These are phyloP conservation scores for Penicillium sp. DNA, from an alignment of 2,329 filamentous ascomycete species.

Conservation along the genomic window DNA sequence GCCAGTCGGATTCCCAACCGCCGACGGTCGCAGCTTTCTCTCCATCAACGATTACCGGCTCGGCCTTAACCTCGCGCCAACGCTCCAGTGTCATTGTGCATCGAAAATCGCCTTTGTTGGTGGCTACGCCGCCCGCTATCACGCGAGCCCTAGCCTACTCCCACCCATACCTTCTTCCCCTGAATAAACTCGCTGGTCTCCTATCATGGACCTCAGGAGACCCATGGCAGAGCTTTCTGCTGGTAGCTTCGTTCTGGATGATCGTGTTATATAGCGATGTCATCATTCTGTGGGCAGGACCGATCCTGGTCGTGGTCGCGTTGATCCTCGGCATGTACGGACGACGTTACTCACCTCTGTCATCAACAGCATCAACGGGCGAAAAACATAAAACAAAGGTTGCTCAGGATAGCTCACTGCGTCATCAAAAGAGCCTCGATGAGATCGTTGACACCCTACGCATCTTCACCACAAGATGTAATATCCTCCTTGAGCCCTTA, in stretches of 20 bases:
- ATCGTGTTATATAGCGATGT: constrained; percentile 79
- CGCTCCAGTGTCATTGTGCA: constrained; percentile 91
- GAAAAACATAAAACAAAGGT: constrained; percentile 56
- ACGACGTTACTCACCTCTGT: constrained; percentile 81
- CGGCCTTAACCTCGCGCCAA: constrained; percentile 66
- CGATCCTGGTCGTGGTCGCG: constrained; percentile 71
- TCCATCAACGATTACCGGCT: constrained; percentile 69
- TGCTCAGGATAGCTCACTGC: constrained; percentile 60
- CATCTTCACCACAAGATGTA: constrained; percentile 85
- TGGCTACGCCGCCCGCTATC: constrained; percentile 90
- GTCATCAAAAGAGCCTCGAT: constrained; percentile 89
- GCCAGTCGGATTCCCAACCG: constrained; percentile 45
- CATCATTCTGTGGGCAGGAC: constrained; percentile 76
- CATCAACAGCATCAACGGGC: constrained; percentile 73
- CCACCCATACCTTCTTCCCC: constrained; percentile 83
- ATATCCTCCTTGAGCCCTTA: constrained; percentile 84
- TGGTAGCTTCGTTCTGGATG: constrained; percentile 83
- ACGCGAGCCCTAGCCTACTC: constrained; percentile 93
- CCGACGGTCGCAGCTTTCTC: constrained; percentile 89
- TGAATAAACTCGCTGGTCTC: constrained; percentile 80
- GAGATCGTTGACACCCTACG: constrained; percentile 94
- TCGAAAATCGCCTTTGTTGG: constrained; percentile 88
- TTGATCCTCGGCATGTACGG: constrained; percentile 92
- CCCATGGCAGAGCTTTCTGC: constrained; percentile 92
- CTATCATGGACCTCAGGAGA: constrained; percentile 92